A percentile compares a stretch with the other conserved stretches of the same genome.
Evolutionary conservation across 345 rosid genomes (phyloP).

Genomic region (Ceriops decandra): DNA sequence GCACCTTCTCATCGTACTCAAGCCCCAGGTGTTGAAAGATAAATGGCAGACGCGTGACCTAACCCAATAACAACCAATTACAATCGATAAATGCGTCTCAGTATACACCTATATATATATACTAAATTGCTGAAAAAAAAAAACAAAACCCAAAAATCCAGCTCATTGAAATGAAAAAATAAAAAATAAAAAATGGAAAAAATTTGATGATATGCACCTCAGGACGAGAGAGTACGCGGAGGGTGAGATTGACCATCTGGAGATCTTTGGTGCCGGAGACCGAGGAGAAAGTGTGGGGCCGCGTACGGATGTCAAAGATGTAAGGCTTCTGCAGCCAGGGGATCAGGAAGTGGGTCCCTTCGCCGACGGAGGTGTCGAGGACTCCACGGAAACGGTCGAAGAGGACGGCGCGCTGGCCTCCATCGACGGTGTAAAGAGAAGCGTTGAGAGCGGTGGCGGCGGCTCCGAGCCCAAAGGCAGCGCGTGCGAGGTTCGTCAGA

Average conservation of each 20-base stretch:
- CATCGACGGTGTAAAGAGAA: conserved; percentile 92
- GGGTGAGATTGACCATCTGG: conserved; percentile 98
- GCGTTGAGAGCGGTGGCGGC: conserved; percentile 55
- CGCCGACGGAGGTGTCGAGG: conserved; percentile 67
- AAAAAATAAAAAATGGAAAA: no score
- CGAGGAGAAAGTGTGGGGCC: conserved; percentile 94
- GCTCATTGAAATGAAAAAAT: no score
- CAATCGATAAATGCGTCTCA: background rate
- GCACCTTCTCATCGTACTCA: conserved; percentile 92
- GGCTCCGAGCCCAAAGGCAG: conserved; percentile 80
- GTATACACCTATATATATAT: background rate
- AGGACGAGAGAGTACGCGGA: conserved; percentile 93
- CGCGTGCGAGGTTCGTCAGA: conserved; percentile 64
- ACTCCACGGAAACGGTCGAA: conserved; percentile 94
- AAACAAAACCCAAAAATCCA: no score
- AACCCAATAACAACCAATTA: background rate
- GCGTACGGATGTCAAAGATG: conserved; percentile 81
- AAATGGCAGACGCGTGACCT: conserved; percentile 66
- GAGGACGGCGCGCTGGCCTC: conserved; percentile 89
- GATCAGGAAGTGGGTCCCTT: conserved; percentile 89
- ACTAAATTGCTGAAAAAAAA: background rate
- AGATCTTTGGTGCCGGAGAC: conserved; percentile 96
- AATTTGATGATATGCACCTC: conserved; percentile 34
- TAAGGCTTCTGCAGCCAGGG: conserved; percentile 88
- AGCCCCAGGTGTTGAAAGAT: conserved; percentile 85